Conservation (phyloP, 1,139 yeast genomes). For the Lodderomyces theae region DNA sequence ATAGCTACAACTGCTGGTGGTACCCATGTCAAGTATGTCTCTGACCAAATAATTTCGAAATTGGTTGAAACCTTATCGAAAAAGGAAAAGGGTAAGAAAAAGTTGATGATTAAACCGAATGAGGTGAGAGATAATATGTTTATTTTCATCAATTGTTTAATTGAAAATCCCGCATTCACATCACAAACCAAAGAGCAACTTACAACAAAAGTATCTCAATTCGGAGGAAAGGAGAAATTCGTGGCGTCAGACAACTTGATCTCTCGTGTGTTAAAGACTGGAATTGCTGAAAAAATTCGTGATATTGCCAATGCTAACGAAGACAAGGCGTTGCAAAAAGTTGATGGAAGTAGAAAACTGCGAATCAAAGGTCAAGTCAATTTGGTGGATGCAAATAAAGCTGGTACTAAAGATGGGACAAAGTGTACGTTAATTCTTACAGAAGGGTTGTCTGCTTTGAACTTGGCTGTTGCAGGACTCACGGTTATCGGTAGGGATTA, state of each 20-base stretch:
- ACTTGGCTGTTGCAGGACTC: conserved; percentile 90
- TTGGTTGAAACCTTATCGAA: conserved; percentile 60
- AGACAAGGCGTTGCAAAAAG: conserved; percentile 80
- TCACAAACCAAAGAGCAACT: conserved; percentile 97
- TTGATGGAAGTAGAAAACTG: conserved; percentile 83
- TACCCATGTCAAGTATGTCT: conserved; percentile 83
- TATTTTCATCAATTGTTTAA: conserved; percentile 83
- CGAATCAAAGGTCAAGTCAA: conserved; percentile 89
- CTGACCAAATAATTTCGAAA: conserved; percentile 81
- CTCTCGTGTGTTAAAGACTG: conserved; percentile 67
- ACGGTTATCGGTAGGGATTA: conserved; percentile 94
- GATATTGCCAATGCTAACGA: conserved; percentile 86
- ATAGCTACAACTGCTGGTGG: conserved; percentile 98
- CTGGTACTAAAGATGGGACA: conserved; percentile 90
- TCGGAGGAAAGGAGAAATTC: conserved; percentile 78
- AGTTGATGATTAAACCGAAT: conserved; percentile 75
- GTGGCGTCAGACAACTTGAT: conserved; percentile 74
- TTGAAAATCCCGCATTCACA: conserved; percentile 96
- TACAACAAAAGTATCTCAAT: conserved; percentile 83
- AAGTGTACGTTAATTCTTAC: conserved; percentile 91
- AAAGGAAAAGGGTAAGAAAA: conserved; percentile 72
- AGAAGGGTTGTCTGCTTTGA: conserved; percentile 96
- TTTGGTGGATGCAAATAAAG: conserved; percentile 93
- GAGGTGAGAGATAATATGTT: conserved; percentile 92
- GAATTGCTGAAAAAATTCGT: conserved; percentile 76